These are phyloP conservation scores for Syzygium grande DNA, from an alignment of 345 rosid genomes.

Conservation along the genomic window DNA sequence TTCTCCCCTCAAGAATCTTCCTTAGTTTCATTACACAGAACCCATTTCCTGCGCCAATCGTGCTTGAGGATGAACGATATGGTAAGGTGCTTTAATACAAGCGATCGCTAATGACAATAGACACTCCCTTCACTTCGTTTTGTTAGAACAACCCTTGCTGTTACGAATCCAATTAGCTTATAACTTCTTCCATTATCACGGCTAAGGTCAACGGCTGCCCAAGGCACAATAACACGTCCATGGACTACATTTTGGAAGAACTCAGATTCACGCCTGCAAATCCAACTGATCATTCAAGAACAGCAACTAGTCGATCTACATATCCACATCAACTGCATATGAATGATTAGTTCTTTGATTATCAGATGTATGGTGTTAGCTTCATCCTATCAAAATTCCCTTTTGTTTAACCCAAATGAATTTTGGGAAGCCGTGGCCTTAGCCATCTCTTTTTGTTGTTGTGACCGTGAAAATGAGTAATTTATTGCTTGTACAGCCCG, in stretches of 20 bases:
- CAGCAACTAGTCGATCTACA: not conserved
- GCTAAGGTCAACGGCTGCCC: slow-evolving; percentile 90
- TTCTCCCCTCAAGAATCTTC: not conserved
- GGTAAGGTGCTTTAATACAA: not conserved
- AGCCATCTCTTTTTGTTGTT: not conserved
- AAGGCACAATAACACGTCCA: slow-evolving; percentile 66
- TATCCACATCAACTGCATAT: not conserved
- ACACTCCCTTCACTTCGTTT: slow-evolving; percentile 68
- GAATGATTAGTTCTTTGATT: not conserved
- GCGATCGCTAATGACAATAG: not conserved
- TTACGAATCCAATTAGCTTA: slow-evolving; percentile 86
- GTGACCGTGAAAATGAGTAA: not conserved
- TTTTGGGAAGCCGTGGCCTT: not conserved
- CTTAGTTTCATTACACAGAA: not conserved
- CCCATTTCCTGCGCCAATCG: not conserved
- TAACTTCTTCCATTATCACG: slow-evolving; percentile 58
- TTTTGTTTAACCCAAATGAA: not conserved
- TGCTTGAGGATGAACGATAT: not conserved
- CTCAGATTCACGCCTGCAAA: slow-evolving; percentile 71
- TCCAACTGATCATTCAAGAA: not conserved
- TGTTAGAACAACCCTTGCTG: slow-evolving; percentile 63
- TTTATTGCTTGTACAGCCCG: not conserved
- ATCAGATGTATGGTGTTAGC: not conserved
- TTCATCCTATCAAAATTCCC: not conserved
- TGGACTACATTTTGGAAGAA: slow-evolving; percentile 80